Percentiles rank a stretch among this genome's conserved stretches.
Conservation (phyloP, 208 protist species). For the Trypanosoma vivax region DNA sequence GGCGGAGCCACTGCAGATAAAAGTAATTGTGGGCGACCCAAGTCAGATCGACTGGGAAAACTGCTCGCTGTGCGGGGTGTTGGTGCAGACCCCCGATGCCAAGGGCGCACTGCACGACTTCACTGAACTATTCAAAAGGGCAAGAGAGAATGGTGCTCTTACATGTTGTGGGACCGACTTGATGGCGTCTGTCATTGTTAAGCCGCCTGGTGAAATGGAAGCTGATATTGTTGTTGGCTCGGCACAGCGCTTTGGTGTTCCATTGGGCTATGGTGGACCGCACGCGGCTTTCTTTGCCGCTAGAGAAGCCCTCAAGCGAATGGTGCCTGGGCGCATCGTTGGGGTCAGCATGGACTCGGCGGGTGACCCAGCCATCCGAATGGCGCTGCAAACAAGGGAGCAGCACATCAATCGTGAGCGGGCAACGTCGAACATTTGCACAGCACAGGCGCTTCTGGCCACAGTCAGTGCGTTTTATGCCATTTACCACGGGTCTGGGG, state of each 20-base stretch:
- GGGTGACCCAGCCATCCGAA: conserved; percentile 90
- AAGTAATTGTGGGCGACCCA: conserved; percentile 83
- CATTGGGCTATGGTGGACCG: conserved; percentile 94
- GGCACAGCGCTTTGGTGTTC: conserved; percentile 94
- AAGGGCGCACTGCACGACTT: conserved; percentile 86
- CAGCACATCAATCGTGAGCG: conserved; percentile 97
- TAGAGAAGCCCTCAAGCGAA: conserved; percentile 83
- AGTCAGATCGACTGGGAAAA: conserved; percentile 49
- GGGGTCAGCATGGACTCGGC: conserved; percentile 91
- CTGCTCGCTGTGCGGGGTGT: conserved; percentile 62
- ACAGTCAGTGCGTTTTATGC: conserved; percentile 96
- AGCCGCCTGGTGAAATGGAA: conserved; percentile 91
- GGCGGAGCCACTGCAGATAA: conserved; percentile 75
- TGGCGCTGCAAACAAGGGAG: conserved; percentile 98
- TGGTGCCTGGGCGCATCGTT: conserved; percentile 94
- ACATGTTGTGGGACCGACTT: conserved; percentile 90
- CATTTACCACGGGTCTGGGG: conserved; percentile 96
- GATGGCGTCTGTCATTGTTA: conserved; percentile 89
- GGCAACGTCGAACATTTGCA: conserved; percentile 97
- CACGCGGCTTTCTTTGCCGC: conserved; percentile 97
- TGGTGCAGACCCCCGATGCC: conserved; percentile 94
- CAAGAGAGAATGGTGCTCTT: conserved; percentile 56
- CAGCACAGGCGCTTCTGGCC: conserved; percentile 95
- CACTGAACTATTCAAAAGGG: conserved; percentile 43
- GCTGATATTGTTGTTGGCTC: conserved; percentile 93